Conservation (phyloP, 345 rosid genomes). For the Aurinia saxatilis region DNA sequence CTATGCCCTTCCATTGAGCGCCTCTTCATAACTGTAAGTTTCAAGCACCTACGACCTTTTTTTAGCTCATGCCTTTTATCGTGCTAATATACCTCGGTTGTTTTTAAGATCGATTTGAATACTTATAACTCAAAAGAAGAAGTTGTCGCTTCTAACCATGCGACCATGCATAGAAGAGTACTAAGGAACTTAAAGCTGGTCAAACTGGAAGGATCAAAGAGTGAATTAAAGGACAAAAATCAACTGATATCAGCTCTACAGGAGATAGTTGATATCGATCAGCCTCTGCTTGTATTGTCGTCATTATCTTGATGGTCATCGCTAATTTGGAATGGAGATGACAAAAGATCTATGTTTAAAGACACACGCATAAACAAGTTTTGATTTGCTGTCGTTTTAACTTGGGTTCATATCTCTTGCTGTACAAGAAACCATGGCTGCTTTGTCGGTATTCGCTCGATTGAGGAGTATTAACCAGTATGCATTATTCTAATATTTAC, state of each 20-base stretch:
- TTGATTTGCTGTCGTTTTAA: neutral
- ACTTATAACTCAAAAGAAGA: slow-evolving; percentile 20
- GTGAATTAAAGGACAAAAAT: slow-evolving; percentile 22
- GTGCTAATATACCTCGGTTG: neutral
- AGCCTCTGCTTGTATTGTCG: slow-evolving; percentile 4
- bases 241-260: slow-evolving; percentile 25
- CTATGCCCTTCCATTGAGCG: slow-evolving; percentile 47
- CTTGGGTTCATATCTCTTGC: slow-evolving; percentile 10
- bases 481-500: neutral
- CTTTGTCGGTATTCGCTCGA: neutral
- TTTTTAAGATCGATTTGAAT: slow-evolving; percentile 42
- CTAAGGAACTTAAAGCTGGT: slow-evolving; percentile 31
- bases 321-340: neutral
- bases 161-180: slow-evolving; percentile 21
- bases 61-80: neutral
- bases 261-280: slow-evolving; percentile 12
- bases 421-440: slow-evolving; percentile 17
- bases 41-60: neutral
- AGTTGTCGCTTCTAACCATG: slow-evolving; percentile 13
- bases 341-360: neutral
- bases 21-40: slow-evolving; percentile 49
- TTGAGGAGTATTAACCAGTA: neutral
- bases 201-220: slow-evolving; percentile 40
- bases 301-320: neutral
- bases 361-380: slow-evolving; percentile 15